Base-by-base conservation (phyloP, 495 filamentous ascomycete species). In the Daldinia grandis region DNA sequence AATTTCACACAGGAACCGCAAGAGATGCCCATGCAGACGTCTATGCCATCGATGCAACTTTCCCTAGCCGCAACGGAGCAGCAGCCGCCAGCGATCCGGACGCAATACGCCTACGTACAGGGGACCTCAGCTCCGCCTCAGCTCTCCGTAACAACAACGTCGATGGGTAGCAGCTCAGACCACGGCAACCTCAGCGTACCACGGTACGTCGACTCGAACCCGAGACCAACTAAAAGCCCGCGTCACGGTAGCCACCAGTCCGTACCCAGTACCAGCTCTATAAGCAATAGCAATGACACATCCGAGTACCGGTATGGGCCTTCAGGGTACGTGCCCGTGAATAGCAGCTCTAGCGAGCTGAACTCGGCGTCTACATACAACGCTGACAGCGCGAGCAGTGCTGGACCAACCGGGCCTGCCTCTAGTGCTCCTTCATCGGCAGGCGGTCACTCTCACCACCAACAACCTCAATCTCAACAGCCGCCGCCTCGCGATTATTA, bases 201-300 rank as follows among this genome's bases (percentile, higher is more conserved):
- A 24, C 77, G 82, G 58, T 85, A 84, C 70, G 78, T 86, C 30
- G 84, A 86, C 70, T 81, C 75, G 61, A 86, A 87, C 68, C 84
- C 85, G 14, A 81, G 85, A 14, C 85, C 85, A 17, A 74, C 83
- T 49, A 87, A 87, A 71, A 84, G 80, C 58, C 84, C 85, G 8
- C 79, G 85, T 17, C 84, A 86, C 68, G 78, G 76, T n/a, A 81
- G 78, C 74, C 82, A 81, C 76, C 83, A 79, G 67, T 84, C 82
- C 15, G 73, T 81, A 15, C 78, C 79, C 53, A 78, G 75, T 40
- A 68, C 73, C 42, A 76, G 78, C 62, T 83, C 82, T 24, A 77
- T 83, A 42, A 78, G 76, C 24, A 81, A 80, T 69, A 78, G 71
- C 33, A 84, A 82, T 59, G 79, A 82, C 25, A 64, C 77, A n/a